phyloP scores from a whole-genome alignment of 176 grass and related monocot species.

The Phyllostachys edulis region DNA sequence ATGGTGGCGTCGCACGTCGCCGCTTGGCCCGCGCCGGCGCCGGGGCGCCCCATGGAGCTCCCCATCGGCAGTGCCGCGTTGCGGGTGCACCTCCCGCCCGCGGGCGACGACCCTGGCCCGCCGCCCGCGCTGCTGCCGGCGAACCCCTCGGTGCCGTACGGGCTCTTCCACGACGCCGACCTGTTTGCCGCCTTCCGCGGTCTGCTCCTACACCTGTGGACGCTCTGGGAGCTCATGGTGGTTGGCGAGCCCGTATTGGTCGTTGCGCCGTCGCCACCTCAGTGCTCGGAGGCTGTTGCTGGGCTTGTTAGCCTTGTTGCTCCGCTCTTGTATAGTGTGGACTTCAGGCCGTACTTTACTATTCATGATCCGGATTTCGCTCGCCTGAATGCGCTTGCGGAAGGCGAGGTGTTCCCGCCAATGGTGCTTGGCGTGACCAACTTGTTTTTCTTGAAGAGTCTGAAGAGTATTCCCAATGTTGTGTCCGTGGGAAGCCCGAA shows the following conservation, averaged over 20 bases:
- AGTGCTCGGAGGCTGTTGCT: conserved; percentile 87
- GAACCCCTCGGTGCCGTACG: conserved; percentile 66
- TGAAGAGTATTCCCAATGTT: conserved; percentile 73
- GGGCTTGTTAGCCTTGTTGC: conserved; percentile 92
- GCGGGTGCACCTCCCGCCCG: conserved; percentile 69
- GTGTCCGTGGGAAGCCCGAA: conserved; percentile 76
- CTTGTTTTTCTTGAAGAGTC: conserved; percentile 90
- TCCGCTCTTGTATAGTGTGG: conserved; percentile 69
- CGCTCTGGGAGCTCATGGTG: conserved; percentile 92
- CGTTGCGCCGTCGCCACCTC: conserved; percentile 74
- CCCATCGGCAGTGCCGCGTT: conserved; percentile 79
- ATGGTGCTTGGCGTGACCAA: conserved; percentile 92
- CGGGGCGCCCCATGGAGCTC: conserved; percentile 69
- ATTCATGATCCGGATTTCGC: conserved; percentile 95
- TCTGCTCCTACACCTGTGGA: conserved; percentile 87
- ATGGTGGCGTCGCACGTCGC: conserved; percentile 93
- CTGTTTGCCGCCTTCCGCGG: conserved; percentile 79
- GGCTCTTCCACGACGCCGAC: conserved; percentile 88
- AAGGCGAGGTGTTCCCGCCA: conserved; percentile 70
- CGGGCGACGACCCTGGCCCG: conserved; percentile 42
- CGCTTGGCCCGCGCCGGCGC: conserved; percentile 64
- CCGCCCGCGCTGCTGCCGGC: conserved; percentile 47
- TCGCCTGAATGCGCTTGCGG: conserved; percentile 69
- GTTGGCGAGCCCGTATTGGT: conserved; percentile 73
- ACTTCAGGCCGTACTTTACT: conserved; percentile 94